Evolutionary conservation across 164 flowering plant species (phyloP).

Genomic region (Macadamia integrifolia): DNA sequence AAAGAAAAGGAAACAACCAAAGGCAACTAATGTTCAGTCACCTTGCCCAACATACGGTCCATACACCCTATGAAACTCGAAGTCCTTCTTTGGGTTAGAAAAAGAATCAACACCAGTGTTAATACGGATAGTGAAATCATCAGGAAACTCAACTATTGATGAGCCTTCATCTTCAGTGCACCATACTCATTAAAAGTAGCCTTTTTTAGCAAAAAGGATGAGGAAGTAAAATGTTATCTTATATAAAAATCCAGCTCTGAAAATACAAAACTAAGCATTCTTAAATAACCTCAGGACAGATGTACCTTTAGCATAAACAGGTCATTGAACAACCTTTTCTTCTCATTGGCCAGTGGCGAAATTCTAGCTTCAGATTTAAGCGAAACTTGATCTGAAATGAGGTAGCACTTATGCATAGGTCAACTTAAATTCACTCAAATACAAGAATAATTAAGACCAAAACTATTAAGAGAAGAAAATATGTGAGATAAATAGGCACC

Average conservation of each 20-base stretch:
- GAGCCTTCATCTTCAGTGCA: conserved; percentile 77
- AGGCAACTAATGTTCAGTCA: conserved; percentile 18
- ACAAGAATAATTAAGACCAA: background rate
- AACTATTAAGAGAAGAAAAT: background rate
- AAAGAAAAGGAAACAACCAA: conserved; percentile 6
- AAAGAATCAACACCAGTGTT: conserved; percentile 63
- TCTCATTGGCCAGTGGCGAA: conserved; percentile 76
- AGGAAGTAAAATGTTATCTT: too few species aligned
- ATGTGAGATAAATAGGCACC: too few species aligned
- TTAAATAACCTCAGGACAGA: conserved; percentile 3
- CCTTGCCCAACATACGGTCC: conserved; percentile 99
- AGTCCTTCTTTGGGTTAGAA: conserved; percentile 81
- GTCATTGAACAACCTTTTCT: conserved; percentile 87
- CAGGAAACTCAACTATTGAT: conserved; percentile 86
- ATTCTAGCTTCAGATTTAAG: conserved; percentile 87
- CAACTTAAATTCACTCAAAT: background rate
- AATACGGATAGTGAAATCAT: conserved; percentile 73
- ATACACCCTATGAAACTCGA: conserved; percentile 94
- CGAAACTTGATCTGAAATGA: conserved; percentile 71
- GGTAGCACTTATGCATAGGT: background rate
- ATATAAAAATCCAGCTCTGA: too few species aligned
- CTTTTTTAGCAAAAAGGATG: too few species aligned
- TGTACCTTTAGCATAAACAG: conserved; percentile 89
- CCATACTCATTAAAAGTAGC: too few species aligned
- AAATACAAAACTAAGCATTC: too few species aligned